Evolutionary conservation across 495 filamentous ascomycete genomes (phyloP).

Genomic region (Umbilicaria muhlenbergii): DNA sequence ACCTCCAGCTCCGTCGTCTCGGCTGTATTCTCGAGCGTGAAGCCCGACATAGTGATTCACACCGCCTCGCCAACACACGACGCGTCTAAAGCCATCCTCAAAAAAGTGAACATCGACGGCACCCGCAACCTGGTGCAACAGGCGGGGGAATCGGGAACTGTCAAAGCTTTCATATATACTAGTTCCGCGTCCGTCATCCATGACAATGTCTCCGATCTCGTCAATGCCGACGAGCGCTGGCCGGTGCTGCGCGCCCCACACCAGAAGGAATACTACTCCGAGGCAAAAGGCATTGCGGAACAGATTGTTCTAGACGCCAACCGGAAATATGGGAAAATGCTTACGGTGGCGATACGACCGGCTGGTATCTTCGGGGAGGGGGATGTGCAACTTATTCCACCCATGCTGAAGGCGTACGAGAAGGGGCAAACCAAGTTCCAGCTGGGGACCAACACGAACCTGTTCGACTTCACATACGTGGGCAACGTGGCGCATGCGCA

Average conservation of each 20-base stretch:
- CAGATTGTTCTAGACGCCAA: slow-evolving; percentile 72
- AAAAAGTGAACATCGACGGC: slow-evolving; percentile 85
- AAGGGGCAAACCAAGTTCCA: slow-evolving; percentile 62
- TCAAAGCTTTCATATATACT: slow-evolving; percentile 91
- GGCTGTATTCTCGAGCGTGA: slow-evolving; percentile 47
- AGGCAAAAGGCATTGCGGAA: slow-evolving; percentile 83
- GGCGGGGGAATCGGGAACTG: slow-evolving; percentile 49
- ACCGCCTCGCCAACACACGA: slow-evolving; percentile 69
- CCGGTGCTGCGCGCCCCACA: slow-evolving; percentile 53
- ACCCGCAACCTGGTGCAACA: slow-evolving; percentile 66
- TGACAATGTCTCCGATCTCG: slow-evolving; percentile 62
- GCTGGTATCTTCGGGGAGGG: slow-evolving; percentile 87
- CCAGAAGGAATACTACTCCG: slow-evolving; percentile 83
- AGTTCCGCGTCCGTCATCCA: slow-evolving; percentile 79
- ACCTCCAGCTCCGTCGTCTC: slow-evolving; percentile 52
- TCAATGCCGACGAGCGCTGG: slow-evolving; percentile 82
- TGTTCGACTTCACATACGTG: slow-evolving; percentile 42
- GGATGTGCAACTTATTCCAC: slow-evolving; percentile 49
- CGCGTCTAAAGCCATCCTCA: slow-evolving; percentile 24
- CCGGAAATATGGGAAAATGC: slow-evolving; percentile 46
- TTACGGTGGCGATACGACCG: slow-evolving; percentile 70
- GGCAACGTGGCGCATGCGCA: slow-evolving; percentile 36
- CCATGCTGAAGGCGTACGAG: slow-evolving; percentile 48
- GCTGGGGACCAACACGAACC: slow-evolving; percentile 74
- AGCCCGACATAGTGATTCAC: slow-evolving; percentile 86